Base-by-base conservation (phyloP, 1,284 basidiomycete species). In the Cystobasidium sp. region DNA sequence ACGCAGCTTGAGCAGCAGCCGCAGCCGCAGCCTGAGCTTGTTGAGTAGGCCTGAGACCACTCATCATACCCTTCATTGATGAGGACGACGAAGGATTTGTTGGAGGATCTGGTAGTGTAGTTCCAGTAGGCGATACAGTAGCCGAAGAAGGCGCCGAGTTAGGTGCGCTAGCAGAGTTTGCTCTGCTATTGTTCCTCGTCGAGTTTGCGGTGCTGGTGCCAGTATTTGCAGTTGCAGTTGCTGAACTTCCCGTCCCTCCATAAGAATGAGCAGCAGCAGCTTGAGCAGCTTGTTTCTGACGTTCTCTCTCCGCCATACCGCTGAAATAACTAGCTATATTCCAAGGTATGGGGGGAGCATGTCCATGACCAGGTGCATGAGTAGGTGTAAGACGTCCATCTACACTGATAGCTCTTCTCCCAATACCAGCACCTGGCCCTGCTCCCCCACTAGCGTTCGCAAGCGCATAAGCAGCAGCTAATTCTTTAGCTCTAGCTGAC, bases 381-480 rank as follows among this genome's bases (percentile, higher is more conserved):
- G 53, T 51, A 24, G 68, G 46, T 47, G 68, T 58, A 43, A 24
- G 31, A 22, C 68, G 55, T 43, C 68, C 58, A 61, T 69, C 68
- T 58, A 62, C 68, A 46, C 55, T 49, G 18, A 62, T 44, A 6
- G 41, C 46, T 41, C 53, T 55, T 39, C 68, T 58, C 10, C 43
- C n/a, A 22, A 22, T 37, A 18, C 51, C 56, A 47, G 31, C 49
- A 49, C 18, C 61, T 20, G 47, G 8, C 14, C 14, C 49, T n/a
- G 22, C 24, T 22, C 52, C 68, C 8, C 53, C 55, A 39, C 68
- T 58, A 12, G 69, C 69, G 39, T 51, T 64, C 3, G 69, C 59
- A 14, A 71, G 49, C 9, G 69, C 69, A 24, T 53, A 44, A 39
- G 69, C 69, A 39, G 69, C 69, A 49, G 69, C 69, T 39, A 63